phyloP scores from a whole-genome alignment of 179 eudicot genomes.

The Spinacia oleracea region DNA sequence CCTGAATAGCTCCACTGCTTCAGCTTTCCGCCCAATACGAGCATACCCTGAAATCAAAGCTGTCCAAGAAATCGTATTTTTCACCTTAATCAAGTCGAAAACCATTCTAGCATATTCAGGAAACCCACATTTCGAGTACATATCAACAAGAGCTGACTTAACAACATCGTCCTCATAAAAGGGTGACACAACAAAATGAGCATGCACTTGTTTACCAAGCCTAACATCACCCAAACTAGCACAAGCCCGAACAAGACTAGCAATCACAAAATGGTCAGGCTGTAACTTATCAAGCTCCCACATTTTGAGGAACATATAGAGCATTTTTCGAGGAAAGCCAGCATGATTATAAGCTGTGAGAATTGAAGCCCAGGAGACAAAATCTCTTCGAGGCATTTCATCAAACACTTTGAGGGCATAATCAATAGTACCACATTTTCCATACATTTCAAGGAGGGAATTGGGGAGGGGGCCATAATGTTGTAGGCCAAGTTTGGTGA shows the following conservation, averaged over 20 bases:
- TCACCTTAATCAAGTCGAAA: slow-evolving; percentile 48
- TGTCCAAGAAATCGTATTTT: slow-evolving; percentile 59
- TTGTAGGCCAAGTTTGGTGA: slow-evolving; percentile 55
- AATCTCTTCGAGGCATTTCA: slow-evolving; percentile 61
- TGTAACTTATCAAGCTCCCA: slow-evolving; percentile 41
- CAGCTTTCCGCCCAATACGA: slow-evolving; percentile 42
- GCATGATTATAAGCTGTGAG: slow-evolving; percentile 68
- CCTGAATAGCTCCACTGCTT: slow-evolving; percentile 51
- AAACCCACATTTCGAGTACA: slow-evolving; percentile 66
- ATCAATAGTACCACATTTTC: slow-evolving; percentile 49
- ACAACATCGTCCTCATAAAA: slow-evolving; percentile 59
- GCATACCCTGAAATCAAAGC: slow-evolving; percentile 73
- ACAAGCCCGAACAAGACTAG: slow-evolving; percentile 61
- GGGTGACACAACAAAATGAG: slow-evolving; percentile 43
- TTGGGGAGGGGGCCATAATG: slow-evolving; percentile 51
- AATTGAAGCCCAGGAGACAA: slow-evolving; percentile 70
- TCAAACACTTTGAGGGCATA: slow-evolving; percentile 73
- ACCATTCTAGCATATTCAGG: slow-evolving; percentile 47
- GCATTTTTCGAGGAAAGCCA: slow-evolving; percentile 37
- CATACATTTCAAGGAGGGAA: slow-evolving; percentile 52
- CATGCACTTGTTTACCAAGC: slow-evolving; percentile 66
- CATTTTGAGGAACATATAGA: slow-evolving; percentile 49
- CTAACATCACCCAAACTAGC: slow-evolving; percentile 40
- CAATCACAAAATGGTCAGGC: slow-evolving; percentile 65
- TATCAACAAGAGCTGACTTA: slow-evolving; percentile 66